phyloP scores from a whole-genome alignment of 148 eudicot species.

The Nepenthes mirabilis region DNA sequence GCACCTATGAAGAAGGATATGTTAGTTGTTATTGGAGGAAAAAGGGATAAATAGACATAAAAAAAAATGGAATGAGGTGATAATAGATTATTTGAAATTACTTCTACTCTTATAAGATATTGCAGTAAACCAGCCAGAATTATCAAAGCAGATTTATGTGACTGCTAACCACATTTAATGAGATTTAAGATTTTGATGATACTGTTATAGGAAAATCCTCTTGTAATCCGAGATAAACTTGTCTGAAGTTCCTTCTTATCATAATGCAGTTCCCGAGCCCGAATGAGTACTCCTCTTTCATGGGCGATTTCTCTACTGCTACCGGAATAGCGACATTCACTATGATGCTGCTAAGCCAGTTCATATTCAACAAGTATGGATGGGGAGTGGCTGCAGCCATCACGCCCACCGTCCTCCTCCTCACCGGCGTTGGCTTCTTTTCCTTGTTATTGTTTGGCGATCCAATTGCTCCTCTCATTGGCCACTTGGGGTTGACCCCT shows the following conservation, averaged over 20 bases:
- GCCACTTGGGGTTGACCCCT: constrained; percentile 78
- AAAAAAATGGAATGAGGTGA: too few relatives aligned
- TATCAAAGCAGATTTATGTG: too few relatives aligned
- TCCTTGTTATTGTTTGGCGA: constrained; percentile 76
- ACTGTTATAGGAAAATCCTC: background rate
- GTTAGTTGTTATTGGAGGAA: too few relatives aligned
- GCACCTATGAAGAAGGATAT: too few relatives aligned
- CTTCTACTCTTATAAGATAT: too few relatives aligned
- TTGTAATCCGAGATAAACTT: background rate
- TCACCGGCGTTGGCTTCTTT: constrained; percentile 91
- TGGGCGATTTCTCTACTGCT: constrained; percentile 99
- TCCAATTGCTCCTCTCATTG: constrained; percentile 58
- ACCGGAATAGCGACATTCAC: constrained; percentile 85
- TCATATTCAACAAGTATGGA: constrained; percentile 87
- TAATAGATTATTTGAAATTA: too few relatives aligned
- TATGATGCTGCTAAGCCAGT: constrained; percentile 95
- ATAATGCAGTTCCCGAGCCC: constrained; percentile 85
- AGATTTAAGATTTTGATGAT: background rate
- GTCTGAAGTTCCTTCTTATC: background rate
- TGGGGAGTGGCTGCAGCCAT: constrained; percentile 98
- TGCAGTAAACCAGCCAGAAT: too few relatives aligned
- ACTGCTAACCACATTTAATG: too few relatives aligned
- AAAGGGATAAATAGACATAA: too few relatives aligned
- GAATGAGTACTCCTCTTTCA: constrained; percentile 91
- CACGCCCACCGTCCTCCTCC: constrained; percentile 87